Base-by-base conservation (phyloP, 2,329 filamentous ascomycete genomes). In the Epicoccum nigrum region DNA sequence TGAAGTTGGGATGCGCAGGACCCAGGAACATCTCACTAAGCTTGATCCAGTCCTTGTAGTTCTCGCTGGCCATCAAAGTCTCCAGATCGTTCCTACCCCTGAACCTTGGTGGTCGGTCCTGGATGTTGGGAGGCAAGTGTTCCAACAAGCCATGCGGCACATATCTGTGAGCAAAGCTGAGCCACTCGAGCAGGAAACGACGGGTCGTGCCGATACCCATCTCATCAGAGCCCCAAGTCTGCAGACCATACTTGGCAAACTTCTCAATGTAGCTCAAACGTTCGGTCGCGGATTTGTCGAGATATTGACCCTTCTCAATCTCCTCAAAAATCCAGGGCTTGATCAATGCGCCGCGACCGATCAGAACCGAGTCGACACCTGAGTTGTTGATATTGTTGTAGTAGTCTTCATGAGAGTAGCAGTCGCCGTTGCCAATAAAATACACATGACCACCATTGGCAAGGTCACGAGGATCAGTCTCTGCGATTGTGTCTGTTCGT, bases 311-410 rank as follows among this genome's bases (percentile, higher is more conserved):
- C 56, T 86, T 83, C 61, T 90, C 85, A 47, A 99, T 97, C 75
- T 99, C 94, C 74, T 99, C 94, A 69, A 97, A 99, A 56, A 99
- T 81, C 94, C 94, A 99, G 1, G 94, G 94, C 77, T 99, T 99
- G 76, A 97, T 90, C 51, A 99, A 83, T 8, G 94, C 94, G 49
- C 94, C 94, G 54, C 94, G 89, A n/a, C 87, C 94, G 55, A 97
- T 86, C 94, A 99, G 97, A 69, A 96, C 89, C n/a, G 86, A 86
- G 76, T 97, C 93, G 37, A 97, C 92, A 38, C 85, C 84, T 28
- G 90, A 83, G 52, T 93, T 83, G 39, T 87, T 81, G 31, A 97
- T 79, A 66, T 94, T 86, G 50, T 86, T 78, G 57, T 86, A 86
- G 77, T 97, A 97, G 70, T 97, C 92, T 25, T 86, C 77, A 72